Evolutionary conservation across 176 grass and related monocot genomes (phyloP), one percentile per base, ranked within the genome.

Genomic region (Aegilops sharonensis): DNA sequence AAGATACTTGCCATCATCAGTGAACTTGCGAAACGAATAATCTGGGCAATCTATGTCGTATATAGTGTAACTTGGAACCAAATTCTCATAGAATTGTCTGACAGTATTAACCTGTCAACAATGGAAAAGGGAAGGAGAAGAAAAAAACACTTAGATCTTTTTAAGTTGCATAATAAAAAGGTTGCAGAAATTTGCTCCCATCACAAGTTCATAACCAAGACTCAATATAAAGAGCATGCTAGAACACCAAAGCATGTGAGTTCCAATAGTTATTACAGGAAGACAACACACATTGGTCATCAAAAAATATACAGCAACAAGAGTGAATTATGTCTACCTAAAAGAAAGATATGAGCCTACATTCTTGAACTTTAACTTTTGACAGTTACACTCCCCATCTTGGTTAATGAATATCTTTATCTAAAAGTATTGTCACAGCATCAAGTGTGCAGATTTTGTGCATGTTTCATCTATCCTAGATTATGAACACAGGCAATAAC

Each of bases 11-110:
- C 96, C 96, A 32, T 98, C 96, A 54, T 98, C 93, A 15, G 96
- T 98, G 80, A 98, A 91, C 82, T 95, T 98, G 72, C 93, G 92
- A 63, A 98, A 95, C 12, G 75, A 92, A 83, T 84, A 88, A 75
- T 98, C 96, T 9, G 96, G 96, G 52, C 89, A 94, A 85, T 98
- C 92, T 73, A 98, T 83, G 78, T 98, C 96, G 59, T 79, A 92
- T 73, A 98, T 86, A 56, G 93, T 95, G 84, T 90, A 90, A 36
- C 85, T 92, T 30, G 90, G 96, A 81, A 91, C 90, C 76, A 98
- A 76, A 87, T 98, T 98, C 84, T 98, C 96, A 60, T 95, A 95
- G 63, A 98, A 95, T 31, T 98, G 96, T 69, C 96, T 90, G 48
- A 92, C 83, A 21, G 86, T 74, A 84, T 98, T 98, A 70, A 95